Evolutionary conservation across 1,284 basidiomycete species (phyloP).

Genomic region (Trichosporon coremiiforme): DNA sequence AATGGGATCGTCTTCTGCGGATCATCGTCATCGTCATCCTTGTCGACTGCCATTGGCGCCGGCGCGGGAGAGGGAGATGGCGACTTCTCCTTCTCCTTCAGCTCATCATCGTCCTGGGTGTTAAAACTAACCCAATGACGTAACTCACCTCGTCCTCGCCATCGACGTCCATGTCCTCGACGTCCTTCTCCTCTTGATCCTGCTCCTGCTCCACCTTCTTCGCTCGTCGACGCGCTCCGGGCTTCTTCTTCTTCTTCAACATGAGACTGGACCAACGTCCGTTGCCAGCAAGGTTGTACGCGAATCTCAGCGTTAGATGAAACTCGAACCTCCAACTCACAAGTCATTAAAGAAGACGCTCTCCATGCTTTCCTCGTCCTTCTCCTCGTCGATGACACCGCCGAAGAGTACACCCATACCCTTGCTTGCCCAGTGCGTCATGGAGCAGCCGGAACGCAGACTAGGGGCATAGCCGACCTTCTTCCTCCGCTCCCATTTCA

Average conservation of each 20-base stretch:
- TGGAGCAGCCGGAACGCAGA: slow-evolving; percentile 61
- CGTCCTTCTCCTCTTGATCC: slow-evolving; percentile 50
- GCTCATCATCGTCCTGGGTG: slow-evolving; percentile 45
- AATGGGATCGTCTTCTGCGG: slow-evolving; percentile 71
- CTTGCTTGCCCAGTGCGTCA: slow-evolving; percentile 58
- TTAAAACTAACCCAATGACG: slow-evolving; percentile 33
- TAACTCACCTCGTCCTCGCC: slow-evolving; percentile 30
- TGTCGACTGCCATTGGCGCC: slow-evolving; percentile 4
- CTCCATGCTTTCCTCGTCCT: slow-evolving; percentile 79
- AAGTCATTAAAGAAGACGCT: slow-evolving; percentile 83
- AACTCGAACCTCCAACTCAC: slow-evolving; percentile 56
- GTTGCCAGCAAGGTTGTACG: slow-evolving; percentile 74
- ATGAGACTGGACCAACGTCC: slow-evolving; percentile 80
- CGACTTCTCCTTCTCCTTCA: slow-evolving; percentile 21
- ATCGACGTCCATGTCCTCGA: slow-evolving; percentile 36
- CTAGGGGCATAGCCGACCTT: slow-evolving; percentile 73
- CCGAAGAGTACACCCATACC: slow-evolving; percentile 81
- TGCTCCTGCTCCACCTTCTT: slow-evolving; percentile 34
- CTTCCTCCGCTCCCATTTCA: slow-evolving; percentile 86
- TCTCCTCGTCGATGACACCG: slow-evolving; percentile 88
- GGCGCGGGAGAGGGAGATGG: slow-evolving; percentile 22
- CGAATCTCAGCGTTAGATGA: slow-evolving; percentile 62
- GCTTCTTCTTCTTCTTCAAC: slow-evolving; percentile 62
- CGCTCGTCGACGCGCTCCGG: slow-evolving; percentile 56
- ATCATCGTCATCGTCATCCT: slow-evolving; percentile 67